These are phyloP conservation scores for Backusella westeae DNA, from an alignment of 192 early-diverging fungal species.

Conservation along the genomic window DNA sequence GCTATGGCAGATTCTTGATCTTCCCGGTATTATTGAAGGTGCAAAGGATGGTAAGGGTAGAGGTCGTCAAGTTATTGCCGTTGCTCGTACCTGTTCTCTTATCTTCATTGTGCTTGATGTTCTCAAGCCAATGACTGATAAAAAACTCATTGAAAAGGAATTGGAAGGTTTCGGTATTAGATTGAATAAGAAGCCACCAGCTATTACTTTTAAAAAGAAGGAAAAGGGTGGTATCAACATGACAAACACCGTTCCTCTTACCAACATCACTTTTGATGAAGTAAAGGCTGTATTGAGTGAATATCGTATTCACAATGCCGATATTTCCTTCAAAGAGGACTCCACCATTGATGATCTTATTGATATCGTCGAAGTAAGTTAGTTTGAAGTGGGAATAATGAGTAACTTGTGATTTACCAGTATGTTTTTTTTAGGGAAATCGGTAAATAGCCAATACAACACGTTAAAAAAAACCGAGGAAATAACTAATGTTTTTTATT, in stretches of 20 bases:
- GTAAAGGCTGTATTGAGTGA: conserved; percentile 94
- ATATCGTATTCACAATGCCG: conserved; percentile 97
- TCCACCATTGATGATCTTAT: conserved; percentile 94
- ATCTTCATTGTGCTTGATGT: conserved; percentile 98
- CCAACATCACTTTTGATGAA: conserved; percentile 82
- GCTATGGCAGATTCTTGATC: conserved; percentile 78
- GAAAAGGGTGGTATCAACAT: conserved; percentile 98
- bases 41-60: conserved; percentile 99
- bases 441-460: conserved; percentile 15
- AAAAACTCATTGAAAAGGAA: conserved; percentile 93
- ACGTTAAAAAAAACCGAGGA: too few species aligned
- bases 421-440: conserved; percentile 21
- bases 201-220: conserved; percentile 96
- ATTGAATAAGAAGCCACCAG: conserved; percentile 94
- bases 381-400: background rate
- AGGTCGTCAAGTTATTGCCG: conserved; percentile 66
- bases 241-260: conserved; percentile 89
- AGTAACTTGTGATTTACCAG: background rate
- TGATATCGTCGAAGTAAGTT: conserved; percentile 93
- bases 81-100: conserved; percentile 95
- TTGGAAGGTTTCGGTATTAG: conserved; percentile 98
- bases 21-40: conserved; percentile 97
- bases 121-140: conserved; percentile 93
- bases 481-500: background rate
- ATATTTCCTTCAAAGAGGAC: conserved; percentile 91